A percentile compares a stretch with the other conserved stretches of the same genome.
Conservation (phyloP, 257 asterid species). For the Solanum gracilifrons region DNA sequence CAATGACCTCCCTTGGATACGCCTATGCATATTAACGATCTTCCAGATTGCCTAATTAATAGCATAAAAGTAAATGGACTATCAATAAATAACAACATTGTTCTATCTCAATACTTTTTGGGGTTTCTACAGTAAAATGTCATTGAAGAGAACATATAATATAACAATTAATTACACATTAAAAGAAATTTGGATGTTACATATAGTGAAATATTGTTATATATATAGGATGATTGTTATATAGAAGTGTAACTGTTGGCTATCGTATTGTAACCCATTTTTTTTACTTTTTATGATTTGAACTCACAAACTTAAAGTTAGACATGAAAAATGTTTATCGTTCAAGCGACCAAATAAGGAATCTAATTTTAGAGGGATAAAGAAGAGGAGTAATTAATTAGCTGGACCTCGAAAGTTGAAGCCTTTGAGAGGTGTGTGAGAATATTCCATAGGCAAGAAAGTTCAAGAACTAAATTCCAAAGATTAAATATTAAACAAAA, state of each 20-base stretch:
- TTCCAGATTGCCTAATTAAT: not conserved
- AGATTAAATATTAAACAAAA: conserved; percentile 45
- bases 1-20: too few species aligned
- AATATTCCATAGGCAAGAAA: conserved; percentile 61
- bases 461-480: conserved; percentile 81
- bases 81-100: not conserved
- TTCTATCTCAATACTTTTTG: not conserved
- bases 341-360: not conserved
- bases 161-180: not conserved
- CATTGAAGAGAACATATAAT: not conserved
- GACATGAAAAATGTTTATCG: accelerated
- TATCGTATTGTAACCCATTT: accelerated
- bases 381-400: not conserved
- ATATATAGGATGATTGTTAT: too few species aligned
- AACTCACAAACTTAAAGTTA: accelerated
- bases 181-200: too few species aligned
- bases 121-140: not conserved
- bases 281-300: accelerated
- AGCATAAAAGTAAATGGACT: not conserved
- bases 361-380: not conserved
- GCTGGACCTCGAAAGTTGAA: conserved; percentile 71
- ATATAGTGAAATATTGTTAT: not conserved
- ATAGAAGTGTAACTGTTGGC: too few species aligned
- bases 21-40: not conserved
- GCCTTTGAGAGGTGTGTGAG: conserved; percentile 39